These are phyloP conservation scores for Ganoderma meredithae DNA, from an alignment of 1,284 basidiomycete genomes.

Conservation along the genomic window DNA sequence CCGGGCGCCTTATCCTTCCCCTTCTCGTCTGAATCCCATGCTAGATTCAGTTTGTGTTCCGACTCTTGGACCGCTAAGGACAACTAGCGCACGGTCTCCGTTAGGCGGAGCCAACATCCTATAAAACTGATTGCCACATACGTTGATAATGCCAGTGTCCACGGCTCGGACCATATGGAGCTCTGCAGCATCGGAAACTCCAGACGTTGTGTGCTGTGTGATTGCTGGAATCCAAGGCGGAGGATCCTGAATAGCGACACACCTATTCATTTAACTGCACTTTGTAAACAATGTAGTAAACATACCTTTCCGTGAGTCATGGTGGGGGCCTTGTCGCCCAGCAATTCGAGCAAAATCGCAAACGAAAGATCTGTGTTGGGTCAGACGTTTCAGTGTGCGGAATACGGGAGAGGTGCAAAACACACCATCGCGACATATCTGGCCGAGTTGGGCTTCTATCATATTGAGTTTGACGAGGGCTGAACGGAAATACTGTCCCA, in stretches of 20 bases:
- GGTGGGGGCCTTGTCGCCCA: conserved; percentile 70
- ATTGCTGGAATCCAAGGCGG: conserved; percentile 81
- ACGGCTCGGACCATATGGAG: conserved; percentile 78
- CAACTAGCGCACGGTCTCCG: conserved; percentile 51
- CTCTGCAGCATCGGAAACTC: conserved; percentile 63
- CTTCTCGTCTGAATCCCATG: conserved; percentile 41
- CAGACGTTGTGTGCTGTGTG: conserved; percentile 68
- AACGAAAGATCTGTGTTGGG: conserved; percentile 71
- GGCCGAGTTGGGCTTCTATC: conserved; percentile 80
- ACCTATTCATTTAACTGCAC: background rate
- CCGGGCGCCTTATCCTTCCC: conserved; percentile 41
- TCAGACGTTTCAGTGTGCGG: too few species aligned
- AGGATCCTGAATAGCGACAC: conserved; percentile 53
- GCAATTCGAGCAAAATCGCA: conserved; percentile 83
- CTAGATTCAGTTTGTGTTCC: conserved; percentile 60
- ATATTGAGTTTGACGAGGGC: conserved; percentile 87
- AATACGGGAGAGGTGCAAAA: conserved; percentile 5
- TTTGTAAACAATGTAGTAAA: background rate
- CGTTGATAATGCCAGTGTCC: conserved; percentile 88
- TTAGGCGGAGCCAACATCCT: background rate
- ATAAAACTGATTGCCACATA: conserved; percentile 44
- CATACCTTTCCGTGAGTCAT: conserved; percentile 56
- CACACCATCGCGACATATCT: conserved; percentile 57
- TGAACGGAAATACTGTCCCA: conserved; percentile 83
- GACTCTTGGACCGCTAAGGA: conserved; percentile 84